phyloP scores from a whole-genome alignment of 1,139 yeast species.

The Pichia terricola region DNA sequence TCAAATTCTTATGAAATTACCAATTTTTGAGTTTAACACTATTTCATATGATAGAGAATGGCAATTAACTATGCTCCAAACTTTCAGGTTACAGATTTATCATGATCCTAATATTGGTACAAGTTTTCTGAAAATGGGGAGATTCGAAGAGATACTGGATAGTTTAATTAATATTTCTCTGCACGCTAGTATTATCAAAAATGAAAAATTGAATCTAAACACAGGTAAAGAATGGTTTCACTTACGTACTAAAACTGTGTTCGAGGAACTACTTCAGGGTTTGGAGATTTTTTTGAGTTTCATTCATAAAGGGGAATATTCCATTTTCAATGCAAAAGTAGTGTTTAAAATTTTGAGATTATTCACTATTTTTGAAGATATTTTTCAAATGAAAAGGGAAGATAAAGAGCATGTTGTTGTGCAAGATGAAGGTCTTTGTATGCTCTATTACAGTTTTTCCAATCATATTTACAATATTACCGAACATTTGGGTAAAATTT shows the following conservation, averaged over 20 bases:
- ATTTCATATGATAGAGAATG: slow-evolving; percentile 59
- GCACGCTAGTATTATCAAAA: slow-evolving; percentile 2
- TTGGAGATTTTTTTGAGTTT: slow-evolving; percentile 17
- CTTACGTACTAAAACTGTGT: neutral
- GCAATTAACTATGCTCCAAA: slow-evolving; percentile 41
- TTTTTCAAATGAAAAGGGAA: slow-evolving; percentile 45
- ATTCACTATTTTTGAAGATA: slow-evolving; percentile 40
- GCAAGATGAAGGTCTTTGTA: slow-evolving; percentile 42
- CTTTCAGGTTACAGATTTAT: slow-evolving; percentile 49
- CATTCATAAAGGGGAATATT: slow-evolving; percentile 16
- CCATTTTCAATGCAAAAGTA: slow-evolving; percentile 13
- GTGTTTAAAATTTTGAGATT: slow-evolving; percentile 15
- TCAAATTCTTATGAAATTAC: slow-evolving; percentile 48
- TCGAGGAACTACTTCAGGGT: slow-evolving; percentile 12
- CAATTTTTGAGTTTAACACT: slow-evolving; percentile 38
- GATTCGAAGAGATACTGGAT: slow-evolving; percentile 32
- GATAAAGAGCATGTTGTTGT: slow-evolving; percentile 58
- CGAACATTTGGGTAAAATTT: slow-evolving; percentile 33
- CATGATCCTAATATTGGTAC: slow-evolving; percentile 24
- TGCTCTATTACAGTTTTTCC: slow-evolving; percentile 32
- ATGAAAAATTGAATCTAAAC: slow-evolving; percentile 3
- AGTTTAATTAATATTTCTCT: slow-evolving; percentile 14
- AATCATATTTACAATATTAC: slow-evolving; percentile 39
- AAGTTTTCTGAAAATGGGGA: slow-evolving; percentile 32
- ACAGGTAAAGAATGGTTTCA: neutral